Percentiles rank a stretch among this genome's conserved stretches.
Conservation (phyloP, 1,139 yeast genomes). For the Yamadazyma taylorii region DNA sequence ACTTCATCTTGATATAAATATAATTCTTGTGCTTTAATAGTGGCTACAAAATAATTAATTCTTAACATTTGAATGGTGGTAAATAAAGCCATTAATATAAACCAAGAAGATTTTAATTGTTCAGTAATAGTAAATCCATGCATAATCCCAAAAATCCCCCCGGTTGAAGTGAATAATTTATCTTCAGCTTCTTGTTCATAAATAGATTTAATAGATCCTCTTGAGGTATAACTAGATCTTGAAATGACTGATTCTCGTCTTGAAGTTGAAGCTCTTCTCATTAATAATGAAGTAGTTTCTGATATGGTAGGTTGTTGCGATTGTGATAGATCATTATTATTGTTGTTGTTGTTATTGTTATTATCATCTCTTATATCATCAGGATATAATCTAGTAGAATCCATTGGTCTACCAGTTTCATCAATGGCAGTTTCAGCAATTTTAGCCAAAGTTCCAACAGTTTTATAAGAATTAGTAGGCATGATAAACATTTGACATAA, state of each 20-base stretch:
- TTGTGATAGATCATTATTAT: slow-evolving; percentile 6
- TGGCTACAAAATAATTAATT: slow-evolving; percentile 89
- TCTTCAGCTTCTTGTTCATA: slow-evolving; percentile 66
- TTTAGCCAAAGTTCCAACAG: slow-evolving; percentile 65
- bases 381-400: slow-evolving; percentile 38
- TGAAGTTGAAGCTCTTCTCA: slow-evolving; percentile 32
- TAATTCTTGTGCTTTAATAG: slow-evolving; percentile 75
- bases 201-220: slow-evolving; percentile 49
- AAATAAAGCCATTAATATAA: slow-evolving; percentile 69
- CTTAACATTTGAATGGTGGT: slow-evolving; percentile 87
- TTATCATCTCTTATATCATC: slow-evolving; percentile 31
- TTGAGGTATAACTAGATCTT: slow-evolving; percentile 33
- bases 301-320: slow-evolving; percentile 40
- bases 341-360: slow-evolving; percentile 8
- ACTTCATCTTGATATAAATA: slow-evolving; percentile 54
- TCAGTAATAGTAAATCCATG: slow-evolving; percentile 62
- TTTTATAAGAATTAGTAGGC: slow-evolving; percentile 78
- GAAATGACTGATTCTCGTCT: slow-evolving; percentile 42
- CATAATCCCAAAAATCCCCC: slow-evolving; percentile 84
- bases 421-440: slow-evolving; percentile 70
- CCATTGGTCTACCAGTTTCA: slow-evolving; percentile 55
- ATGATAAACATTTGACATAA: slow-evolving; percentile 71
- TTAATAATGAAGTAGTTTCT: slow-evolving; percentile 43
- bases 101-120: slow-evolving; percentile 80
- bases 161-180: slow-evolving; percentile 52